Evolutionary conservation across 257 asterid species (phyloP).

Genomic region (Solanum medicagineum): DNA sequence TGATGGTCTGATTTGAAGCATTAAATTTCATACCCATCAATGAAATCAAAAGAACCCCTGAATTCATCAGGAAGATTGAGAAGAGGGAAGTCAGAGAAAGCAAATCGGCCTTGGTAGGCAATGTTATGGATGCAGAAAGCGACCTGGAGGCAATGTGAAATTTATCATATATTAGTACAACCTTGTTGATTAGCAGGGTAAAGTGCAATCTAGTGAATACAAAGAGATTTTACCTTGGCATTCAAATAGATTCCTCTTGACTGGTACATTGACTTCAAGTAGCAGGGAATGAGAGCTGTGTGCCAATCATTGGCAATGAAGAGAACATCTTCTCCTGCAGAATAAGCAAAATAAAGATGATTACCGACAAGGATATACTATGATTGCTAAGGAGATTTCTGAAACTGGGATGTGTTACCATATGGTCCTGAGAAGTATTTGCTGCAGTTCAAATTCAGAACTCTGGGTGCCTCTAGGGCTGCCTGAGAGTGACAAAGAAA

Average conservation of each 20-base stretch:
- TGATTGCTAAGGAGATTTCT: not conserved
- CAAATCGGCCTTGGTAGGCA: conserved; percentile 89
- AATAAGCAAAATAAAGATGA: not conserved
- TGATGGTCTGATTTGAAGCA: not conserved
- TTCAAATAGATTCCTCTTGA: conserved; percentile 61
- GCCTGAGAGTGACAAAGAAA: conserved; percentile 44
- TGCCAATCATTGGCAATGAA: conserved; percentile 97
- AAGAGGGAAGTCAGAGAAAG: conserved; percentile 61
- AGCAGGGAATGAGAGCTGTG: conserved; percentile 86
- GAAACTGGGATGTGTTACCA: conserved; percentile 26
- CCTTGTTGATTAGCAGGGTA: not conserved
- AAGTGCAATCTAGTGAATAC: not conserved
- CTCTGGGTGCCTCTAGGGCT: conserved; percentile 81
- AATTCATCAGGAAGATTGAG: conserved; percentile 70
- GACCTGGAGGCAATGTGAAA: conserved; percentile 31
- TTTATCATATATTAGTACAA: not conserved
- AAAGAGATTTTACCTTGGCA: conserved; percentile 51
- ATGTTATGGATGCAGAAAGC: conserved; percentile 97
- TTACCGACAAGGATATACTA: not conserved
- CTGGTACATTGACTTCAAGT: conserved; percentile 73
- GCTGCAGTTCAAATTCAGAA: conserved; percentile 50
- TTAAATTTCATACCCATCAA: conserved; percentile 57
- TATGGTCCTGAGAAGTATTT: conserved; percentile 78
- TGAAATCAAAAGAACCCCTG: conserved; percentile 83
- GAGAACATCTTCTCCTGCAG: conserved; percentile 77